phyloP scores from a whole-genome alignment of 129 eudicot species.

The Solidago caesia region DNA sequence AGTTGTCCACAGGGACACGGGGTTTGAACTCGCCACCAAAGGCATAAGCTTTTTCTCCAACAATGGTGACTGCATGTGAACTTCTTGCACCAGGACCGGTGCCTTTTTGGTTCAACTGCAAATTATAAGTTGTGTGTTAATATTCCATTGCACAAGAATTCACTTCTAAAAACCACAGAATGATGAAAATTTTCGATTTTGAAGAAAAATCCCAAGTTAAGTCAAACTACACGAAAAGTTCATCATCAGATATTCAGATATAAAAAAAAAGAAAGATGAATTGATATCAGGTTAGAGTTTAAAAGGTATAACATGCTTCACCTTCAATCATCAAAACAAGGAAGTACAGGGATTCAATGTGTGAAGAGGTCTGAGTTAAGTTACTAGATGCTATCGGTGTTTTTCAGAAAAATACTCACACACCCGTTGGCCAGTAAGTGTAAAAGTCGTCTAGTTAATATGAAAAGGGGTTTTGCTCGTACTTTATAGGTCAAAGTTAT shows the following conservation, averaged over 20 bases:
- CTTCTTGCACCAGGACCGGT: slow-evolving; percentile 93
- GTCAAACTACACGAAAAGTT: neutral
- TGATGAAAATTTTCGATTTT: neutral
- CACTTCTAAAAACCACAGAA: slow-evolving; percentile 5
- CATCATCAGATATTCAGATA: neutral
- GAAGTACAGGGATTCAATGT: neutral
- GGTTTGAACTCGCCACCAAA: slow-evolving; percentile 95
- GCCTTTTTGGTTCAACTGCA: slow-evolving; percentile 80
- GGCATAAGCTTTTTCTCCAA: slow-evolving; percentile 74
- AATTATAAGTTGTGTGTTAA: slow-evolving; percentile 10
- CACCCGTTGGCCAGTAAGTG: neutral
- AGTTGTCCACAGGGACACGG: slow-evolving; percentile 90
- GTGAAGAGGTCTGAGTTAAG: neutral
- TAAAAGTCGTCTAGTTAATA: neutral
- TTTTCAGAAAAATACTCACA: neutral
- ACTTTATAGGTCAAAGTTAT: neutral
- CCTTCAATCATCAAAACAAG: slow-evolving; percentile 3
- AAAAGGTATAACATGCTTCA: neutral
- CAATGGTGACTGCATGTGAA: slow-evolving; percentile 82
- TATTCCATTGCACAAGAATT: neutral
- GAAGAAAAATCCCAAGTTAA: neutral
- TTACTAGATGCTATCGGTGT: neutral
- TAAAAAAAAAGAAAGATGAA: neutral
- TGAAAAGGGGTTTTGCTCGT: neutral
- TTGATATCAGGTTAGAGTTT: neutral